Base-by-base conservation (phyloP, 768 basidiomycete genomes). In the Russula earlei region DNA sequence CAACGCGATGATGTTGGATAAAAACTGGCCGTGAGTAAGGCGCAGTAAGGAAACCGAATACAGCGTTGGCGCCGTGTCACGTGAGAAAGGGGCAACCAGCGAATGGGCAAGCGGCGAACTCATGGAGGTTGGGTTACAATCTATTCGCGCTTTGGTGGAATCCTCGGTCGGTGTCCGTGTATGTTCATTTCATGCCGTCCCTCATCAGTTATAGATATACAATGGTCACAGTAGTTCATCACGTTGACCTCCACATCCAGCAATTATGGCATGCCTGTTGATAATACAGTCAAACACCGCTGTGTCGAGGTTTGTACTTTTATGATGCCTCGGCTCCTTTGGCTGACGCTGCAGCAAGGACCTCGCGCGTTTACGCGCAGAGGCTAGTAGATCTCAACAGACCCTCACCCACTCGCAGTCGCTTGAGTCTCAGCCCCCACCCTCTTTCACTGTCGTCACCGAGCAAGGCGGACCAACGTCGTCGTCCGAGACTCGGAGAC, bases 101-200 rank as follows among this genome's bases (percentile, higher is more conserved):
- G 36, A 33, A 54, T 49, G 31, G 61, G 14, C 24, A 50, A 25
- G 7, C n/a, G n/a, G n/a, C 53, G n/a, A 47, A 15, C 46, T 78
- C 76, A 54, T 83, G 81, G 82, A 78, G 79, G 4, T 63, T 83
- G 25, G 68, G 77, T 12, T 85, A 87, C 67, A 84, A 85, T 68
- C 63, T 86, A 47, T 83, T 74, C 54, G 79, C 75, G 9, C 77
- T 42, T 66, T 85, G 15, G 79, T 85, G 68, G 62, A 63, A 25
- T 49, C 52, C 46, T 33, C 57, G 20, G 59, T 56, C 17, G 11
- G 63, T 58, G 22, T 50, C 34, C 11, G 22, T 33, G 20, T 19
- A 37, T 40, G 11, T 12, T 31, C 8, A 4, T 25, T 44, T 36
- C 15, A n/a, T 33, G 27, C 24, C 15, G 43, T 20, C 31, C 15